A percentile compares a stretch with the other conserved stretches of the same genome.
phyloP scores from a whole-genome alignment of 441 rosid species.

The Pelargonium myrrhifolium region DNA sequence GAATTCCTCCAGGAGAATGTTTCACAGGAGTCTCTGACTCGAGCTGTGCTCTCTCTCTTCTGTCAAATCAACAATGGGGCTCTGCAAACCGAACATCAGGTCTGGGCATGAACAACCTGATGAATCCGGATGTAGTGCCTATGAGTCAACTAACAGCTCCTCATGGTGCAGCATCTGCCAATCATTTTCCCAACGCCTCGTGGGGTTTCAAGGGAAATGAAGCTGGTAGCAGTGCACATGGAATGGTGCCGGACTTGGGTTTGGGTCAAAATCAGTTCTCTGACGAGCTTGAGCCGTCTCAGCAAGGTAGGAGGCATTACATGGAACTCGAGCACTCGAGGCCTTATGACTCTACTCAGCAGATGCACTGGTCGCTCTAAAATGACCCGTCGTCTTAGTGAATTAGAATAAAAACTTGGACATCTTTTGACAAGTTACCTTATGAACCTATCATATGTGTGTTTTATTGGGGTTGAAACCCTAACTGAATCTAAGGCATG shows the following conservation, averaged over 20 bases:
- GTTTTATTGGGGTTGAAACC: neutral
- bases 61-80: conserved; percentile 85
- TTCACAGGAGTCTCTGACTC: conserved; percentile 58
- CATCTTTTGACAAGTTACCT: conserved; percentile 6
- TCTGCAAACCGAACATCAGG: conserved; percentile 33
- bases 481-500: neutral
- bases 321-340: conserved; percentile 50
- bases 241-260: conserved; percentile 40
- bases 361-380: conserved; percentile 61
- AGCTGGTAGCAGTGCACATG: conserved; percentile 26
- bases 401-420: neutral
- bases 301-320: conserved; percentile 47
- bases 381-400: neutral
- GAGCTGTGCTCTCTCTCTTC: conserved; percentile 99
- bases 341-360: conserved; percentile 45
- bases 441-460: neutral
- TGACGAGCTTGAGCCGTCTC: conserved; percentile 42
- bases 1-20: conserved; percentile 54
- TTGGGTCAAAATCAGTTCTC: conserved; percentile 44
- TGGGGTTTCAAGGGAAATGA: conserved; percentile 53
- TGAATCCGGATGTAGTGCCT: conserved; percentile 34
- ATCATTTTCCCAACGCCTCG: conserved; percentile 32
- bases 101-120: conserved; percentile 28
- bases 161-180: conserved; percentile 23
- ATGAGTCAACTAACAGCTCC: conserved; percentile 39